A percentile compares a stretch with the other conserved stretches of the same genome.
phyloP scores from a whole-genome alignment of 169 alveolate genomes.

The Eimeria sp. region DNA sequence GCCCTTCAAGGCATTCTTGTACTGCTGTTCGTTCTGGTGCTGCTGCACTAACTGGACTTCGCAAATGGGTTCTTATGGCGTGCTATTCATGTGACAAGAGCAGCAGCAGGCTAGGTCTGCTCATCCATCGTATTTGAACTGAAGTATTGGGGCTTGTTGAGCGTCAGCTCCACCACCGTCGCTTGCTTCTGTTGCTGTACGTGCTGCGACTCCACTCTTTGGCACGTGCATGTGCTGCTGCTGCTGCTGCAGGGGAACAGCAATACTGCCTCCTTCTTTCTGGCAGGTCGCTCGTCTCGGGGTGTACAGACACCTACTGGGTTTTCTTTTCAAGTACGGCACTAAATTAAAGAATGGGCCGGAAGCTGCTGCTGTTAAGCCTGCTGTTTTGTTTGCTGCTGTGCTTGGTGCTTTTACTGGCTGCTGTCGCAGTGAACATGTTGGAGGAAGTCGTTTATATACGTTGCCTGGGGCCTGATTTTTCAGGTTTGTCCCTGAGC shows the following conservation, averaged over 20 bases:
- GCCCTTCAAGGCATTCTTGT: too few relatives aligned
- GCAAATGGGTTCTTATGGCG: too few relatives aligned
- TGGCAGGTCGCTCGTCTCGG: slow-evolving; percentile 59
- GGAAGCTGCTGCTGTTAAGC: background rate
- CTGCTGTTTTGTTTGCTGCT: background rate
- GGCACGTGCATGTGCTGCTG: background rate
- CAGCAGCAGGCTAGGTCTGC: too few relatives aligned
- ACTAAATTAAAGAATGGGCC: background rate
- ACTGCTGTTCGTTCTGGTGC: too few relatives aligned
- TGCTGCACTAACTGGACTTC: too few relatives aligned
- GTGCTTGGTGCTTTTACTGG: background rate
- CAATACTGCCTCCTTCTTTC: slow-evolving; percentile 17
- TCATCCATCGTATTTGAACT: too few relatives aligned
- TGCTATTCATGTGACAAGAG: too few relatives aligned
- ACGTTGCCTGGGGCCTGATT: background rate
- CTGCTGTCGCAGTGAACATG: background rate
- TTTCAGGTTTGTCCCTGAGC: slow-evolving; percentile 41
- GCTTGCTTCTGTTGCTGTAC: background rate
- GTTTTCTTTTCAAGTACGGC: slow-evolving; percentile 31
- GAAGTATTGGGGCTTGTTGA: too few relatives aligned
- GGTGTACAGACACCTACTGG: slow-evolving; percentile 66
- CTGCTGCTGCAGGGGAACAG: slow-evolving; percentile 47
- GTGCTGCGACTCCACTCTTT: background rate
- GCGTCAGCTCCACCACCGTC: background rate
- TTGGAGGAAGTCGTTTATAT: background rate